These are phyloP conservation scores for Periconia sp. DNA, from an alignment of 2,329 filamentous ascomycete species.

Conservation along the genomic window DNA sequence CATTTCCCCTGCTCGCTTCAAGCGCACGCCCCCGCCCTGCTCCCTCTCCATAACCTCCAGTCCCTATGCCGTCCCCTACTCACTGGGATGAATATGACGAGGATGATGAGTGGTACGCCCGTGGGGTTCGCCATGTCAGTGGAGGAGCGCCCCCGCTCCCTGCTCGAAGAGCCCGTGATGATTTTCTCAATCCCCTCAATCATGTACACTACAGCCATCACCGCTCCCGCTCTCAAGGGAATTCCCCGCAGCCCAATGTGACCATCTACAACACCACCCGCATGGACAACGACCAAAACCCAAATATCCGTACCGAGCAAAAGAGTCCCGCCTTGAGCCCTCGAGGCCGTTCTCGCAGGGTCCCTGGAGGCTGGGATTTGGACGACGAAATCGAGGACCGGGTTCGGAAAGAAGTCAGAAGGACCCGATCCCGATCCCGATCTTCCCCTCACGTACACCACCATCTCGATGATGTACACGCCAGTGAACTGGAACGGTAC, in stretches of 20 bases:
- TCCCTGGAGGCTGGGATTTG: conserved; percentile 38
- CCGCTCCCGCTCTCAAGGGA: conserved; percentile 49
- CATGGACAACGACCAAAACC: conserved; percentile 40
- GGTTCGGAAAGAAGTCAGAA: conserved; percentile 27
- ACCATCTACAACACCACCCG: conserved; percentile 51
- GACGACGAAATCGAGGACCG: conserved; percentile 38
- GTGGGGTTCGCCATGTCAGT: conserved; percentile 37
- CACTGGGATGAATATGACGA: conserved; percentile 25
- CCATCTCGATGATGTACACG: conserved; percentile 14
- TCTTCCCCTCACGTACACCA: conserved; percentile 23
- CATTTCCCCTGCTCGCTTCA: background rate
- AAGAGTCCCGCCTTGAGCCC: conserved; percentile 26
- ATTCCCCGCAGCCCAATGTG: conserved; percentile 47
- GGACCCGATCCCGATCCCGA: conserved; percentile 23
- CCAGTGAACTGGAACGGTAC: conserved; percentile 34
- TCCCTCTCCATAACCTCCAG: background rate
- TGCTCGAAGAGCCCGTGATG: conserved; percentile 18
- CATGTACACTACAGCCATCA: conserved; percentile 38
- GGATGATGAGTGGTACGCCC: conserved; percentile 33
- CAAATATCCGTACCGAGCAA: conserved; percentile 37
- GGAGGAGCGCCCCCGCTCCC: conserved; percentile 6
- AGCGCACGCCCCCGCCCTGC: background rate
- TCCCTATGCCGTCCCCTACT: conserved; percentile 26
- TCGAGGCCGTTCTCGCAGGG: conserved; percentile 29
- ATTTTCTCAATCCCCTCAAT: conserved; percentile 31